A percentile compares a stretch with the other conserved stretches of the same genome.
Evolutionary conservation across 257 asterid genomes (phyloP).

Genomic region (Solanum medicagineum): DNA sequence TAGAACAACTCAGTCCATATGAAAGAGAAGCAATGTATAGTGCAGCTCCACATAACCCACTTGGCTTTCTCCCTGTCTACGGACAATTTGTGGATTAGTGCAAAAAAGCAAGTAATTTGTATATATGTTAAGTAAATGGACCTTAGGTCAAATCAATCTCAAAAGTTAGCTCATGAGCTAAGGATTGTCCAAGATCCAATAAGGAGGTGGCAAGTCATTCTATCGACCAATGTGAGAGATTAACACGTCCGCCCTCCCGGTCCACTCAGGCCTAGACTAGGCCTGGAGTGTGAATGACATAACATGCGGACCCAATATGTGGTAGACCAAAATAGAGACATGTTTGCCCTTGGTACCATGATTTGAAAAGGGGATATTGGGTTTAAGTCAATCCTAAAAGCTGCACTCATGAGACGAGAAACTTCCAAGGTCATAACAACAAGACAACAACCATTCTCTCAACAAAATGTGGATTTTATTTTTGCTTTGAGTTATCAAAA

Average conservation of each 20-base stretch:
- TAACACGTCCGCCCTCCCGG: not conserved
- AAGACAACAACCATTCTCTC: not conserved
- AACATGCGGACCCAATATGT: not conserved
- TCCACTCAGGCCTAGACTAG: not conserved
- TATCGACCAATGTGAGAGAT: not conserved
- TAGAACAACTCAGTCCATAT: conserved; percentile 53
- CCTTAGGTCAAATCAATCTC: not conserved
- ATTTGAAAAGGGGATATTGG: not conserved
- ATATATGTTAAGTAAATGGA: not conserved
- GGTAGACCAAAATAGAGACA: not conserved
- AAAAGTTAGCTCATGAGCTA: not conserved
- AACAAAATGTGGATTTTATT: not conserved
- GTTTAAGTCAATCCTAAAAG: not conserved
- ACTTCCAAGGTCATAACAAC: not conserved
- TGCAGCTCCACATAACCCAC: conserved; percentile 96
- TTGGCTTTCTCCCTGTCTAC: conserved; percentile 96
- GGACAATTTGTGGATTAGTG: conserved; percentile 5
- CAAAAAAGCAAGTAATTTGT: not conserved
- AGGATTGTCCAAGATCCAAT: not conserved
- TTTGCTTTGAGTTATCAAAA: not conserved
- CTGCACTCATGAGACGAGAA: not conserved
- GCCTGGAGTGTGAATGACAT: not conserved
- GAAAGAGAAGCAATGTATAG: conserved; percentile 73
- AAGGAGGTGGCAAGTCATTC: not conserved
- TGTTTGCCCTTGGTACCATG: not conserved